Evolutionary conservation across 768 basidiomycete species (phyloP), one percentile per base, ranked within the genome.

Genomic region (Hysterangium stoloniferum): DNA sequence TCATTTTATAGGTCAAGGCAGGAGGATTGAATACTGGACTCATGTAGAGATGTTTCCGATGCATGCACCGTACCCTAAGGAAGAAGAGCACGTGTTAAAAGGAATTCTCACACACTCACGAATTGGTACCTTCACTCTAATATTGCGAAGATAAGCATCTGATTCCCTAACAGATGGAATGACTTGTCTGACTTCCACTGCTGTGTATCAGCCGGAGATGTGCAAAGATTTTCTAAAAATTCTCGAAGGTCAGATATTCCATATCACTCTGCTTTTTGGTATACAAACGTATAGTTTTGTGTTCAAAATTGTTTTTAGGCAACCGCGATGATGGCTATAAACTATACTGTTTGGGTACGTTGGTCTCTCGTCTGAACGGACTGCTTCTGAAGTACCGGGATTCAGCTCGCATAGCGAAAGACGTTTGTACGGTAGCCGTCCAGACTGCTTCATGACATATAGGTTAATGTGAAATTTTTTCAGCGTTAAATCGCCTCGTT

Each of bases 1-100:
- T n/a, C n/a, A n/a, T n/a, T n/a, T n/a, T n/a, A n/a, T n/a, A n/a
- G n/a, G n/a, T n/a, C n/a, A n/a, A n/a, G n/a, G n/a, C n/a, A n/a
- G n/a, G n/a, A n/a, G n/a, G n/a, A n/a, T n/a, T n/a, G n/a, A 77
- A 12, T 84, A 79, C 52, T 84, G 82, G 83, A 58, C 57, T 1
- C 83, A 85, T 53, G 62, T 81, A 13, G 80, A 84, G 56, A 74
- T 68, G 52, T 83, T 79, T 59, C 80, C 78, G 0, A 77, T 75
- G 64, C 82, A 84, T 55, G 57, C 61, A 11, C 60, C 65, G 2
- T 57, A 79, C 4, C 58, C 62, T 6, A 55, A 55, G 22, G 44
- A 61, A 4, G 55, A 79, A 13, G 71, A 76, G n/a, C 74, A 79
- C 19, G 66, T 82, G 7, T 71, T 73, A 41, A 41, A 13, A 17